phyloP scores from a whole-genome alignment of 192 early-diverging fungal genomes.

The Hyaloraphidium curvatum region DNA sequence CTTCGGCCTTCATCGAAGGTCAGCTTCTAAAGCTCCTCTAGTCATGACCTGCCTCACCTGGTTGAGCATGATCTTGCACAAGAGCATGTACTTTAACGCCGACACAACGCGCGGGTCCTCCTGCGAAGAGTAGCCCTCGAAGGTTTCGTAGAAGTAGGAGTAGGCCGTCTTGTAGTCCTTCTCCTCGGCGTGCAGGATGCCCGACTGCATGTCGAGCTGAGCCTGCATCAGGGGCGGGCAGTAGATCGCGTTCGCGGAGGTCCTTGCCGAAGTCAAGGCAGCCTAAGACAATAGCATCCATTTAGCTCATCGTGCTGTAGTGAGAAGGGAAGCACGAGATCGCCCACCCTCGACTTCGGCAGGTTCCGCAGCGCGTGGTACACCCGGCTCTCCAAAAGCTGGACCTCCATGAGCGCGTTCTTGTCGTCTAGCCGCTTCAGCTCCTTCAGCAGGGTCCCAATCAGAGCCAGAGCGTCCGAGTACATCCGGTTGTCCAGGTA shows the following conservation, averaged over 20 bases:
- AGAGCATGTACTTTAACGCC: slow-evolving; percentile 92
- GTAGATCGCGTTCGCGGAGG: slow-evolving; percentile 92
- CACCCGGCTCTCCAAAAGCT: slow-evolving; percentile 82
- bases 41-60: slow-evolving; percentile 27
- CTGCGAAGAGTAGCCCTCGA: slow-evolving; percentile 80
- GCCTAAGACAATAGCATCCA: slow-evolving; percentile 37
- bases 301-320: too few species aligned
- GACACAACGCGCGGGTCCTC: slow-evolving; percentile 72
- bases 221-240: slow-evolving; percentile 95
- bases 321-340: too few species aligned
- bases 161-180: slow-evolving; percentile 97
- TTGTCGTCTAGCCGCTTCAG: slow-evolving; percentile 99
- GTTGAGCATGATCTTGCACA: slow-evolving; percentile 99
- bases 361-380: slow-evolving; percentile 83
- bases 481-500: slow-evolving; percentile 91
- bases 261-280: slow-evolving; percentile 87
- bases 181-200: slow-evolving; percentile 92
- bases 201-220: slow-evolving; percentile 88
- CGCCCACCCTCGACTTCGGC: slow-evolving; percentile 64
- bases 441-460: slow-evolving; percentile 70
- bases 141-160: slow-evolving; percentile 97
- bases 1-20: slow-evolving; percentile 48
- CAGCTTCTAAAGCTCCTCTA: neutral
- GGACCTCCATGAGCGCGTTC: slow-evolving; percentile 92
- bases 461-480: slow-evolving; percentile 68